phyloP scores from a whole-genome alignment of 169 alveolate genomes.

The Eimeria maxima region DNA sequence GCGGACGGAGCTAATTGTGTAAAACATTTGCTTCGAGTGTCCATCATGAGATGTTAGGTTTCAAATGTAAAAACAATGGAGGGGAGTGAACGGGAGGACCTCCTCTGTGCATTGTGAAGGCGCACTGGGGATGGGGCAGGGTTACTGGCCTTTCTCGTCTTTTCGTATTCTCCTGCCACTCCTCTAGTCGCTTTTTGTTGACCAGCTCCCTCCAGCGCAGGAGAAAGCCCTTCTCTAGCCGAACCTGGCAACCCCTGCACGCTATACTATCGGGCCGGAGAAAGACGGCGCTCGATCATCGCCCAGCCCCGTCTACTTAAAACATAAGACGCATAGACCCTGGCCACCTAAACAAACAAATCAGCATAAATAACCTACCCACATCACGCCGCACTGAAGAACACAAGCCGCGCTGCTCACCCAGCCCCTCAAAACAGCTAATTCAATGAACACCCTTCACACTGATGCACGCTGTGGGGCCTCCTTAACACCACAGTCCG shows the following conservation, averaged over 20 bases:
- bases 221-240: slow-evolving; percentile 1
- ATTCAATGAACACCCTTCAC: slow-evolving; percentile 2
- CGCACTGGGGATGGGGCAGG: slow-evolving; percentile 14
- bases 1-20: neutral
- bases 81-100: neutral
- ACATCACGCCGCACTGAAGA: neutral
- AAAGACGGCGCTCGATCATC: neutral
- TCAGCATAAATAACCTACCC: neutral
- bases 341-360: neutral
- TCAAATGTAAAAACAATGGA: slow-evolving; percentile 30
- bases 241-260: slow-evolving; percentile 21
- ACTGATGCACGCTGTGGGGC: slow-evolving; percentile 24
- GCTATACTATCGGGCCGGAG: neutral
- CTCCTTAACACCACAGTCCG: slow-evolving; percentile 19
- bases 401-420: neutral
- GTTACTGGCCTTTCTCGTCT: neutral
- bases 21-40: neutral
- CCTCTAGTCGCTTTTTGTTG: neutral
- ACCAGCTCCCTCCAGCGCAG: neutral
- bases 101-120: slow-evolving; percentile 49
- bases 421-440: neutral
- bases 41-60: neutral
- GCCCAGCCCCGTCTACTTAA: slow-evolving; percentile 11
- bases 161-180: neutral
- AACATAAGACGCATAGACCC: neutral